Evolutionary conservation across 495 filamentous ascomycete species (phyloP), one percentile per base, ranked within the genome.

Genomic region (Penicillium salamii): DNA sequence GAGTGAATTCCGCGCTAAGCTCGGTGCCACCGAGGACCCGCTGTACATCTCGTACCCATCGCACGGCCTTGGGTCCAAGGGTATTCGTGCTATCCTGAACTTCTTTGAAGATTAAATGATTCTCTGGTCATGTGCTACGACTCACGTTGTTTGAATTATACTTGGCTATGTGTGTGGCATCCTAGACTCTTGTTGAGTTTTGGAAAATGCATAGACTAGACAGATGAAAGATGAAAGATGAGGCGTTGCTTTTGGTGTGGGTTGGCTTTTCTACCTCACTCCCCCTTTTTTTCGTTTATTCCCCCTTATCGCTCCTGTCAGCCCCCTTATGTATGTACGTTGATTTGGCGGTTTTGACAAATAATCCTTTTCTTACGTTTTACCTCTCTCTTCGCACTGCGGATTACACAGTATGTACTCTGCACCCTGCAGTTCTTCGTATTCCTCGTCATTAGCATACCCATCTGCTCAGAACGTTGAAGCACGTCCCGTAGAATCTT

Each of bases 1-100:
- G 80, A 88, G 80, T 53, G 90, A 91, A 64, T 93, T 95, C 71
- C 73, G 89, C 34, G 84, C 89, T 70, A 95, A 95, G 75, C 79
- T 95, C 65, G 88, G 89, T 24, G 86, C 84, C 4, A 58, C 71
- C 55, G 87, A 91, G 46, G 89, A 92, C 39, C 78, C 85, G 37
- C 80, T 88, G 19, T 95, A 87, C 61, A 87, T 95, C 53, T 83
- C 85, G 54, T 92, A 93, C 65, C 89, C 88, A 9, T 80, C 84
- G 21, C 84, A 89, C 67, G 88, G 89, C 1, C 69, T 93, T 17
- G 89, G 88, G 0, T 84, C 88, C 3, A 81, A 78, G 46, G 89
- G 88, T 13, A 84, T 84, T 29, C 77, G 84, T 55, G 90, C 89
- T 3, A 70, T 93, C 47, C 74, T 93, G 65, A 84, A 85, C 50